phyloP scores from a whole-genome alignment of 2,329 filamentous ascomycete species.

The Tolypocladium guangdongense region DNA sequence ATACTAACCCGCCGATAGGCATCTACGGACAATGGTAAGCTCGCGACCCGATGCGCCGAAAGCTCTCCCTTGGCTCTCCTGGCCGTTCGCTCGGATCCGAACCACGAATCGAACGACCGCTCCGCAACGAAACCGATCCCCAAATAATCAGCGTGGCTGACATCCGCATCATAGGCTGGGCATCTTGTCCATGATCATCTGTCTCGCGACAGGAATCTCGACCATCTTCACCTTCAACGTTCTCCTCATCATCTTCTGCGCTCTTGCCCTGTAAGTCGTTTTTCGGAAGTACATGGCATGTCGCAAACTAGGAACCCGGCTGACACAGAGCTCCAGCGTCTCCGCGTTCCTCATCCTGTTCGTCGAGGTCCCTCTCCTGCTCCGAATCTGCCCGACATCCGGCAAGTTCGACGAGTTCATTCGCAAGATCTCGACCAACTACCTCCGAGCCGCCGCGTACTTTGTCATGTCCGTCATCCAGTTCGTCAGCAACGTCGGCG shows the following conservation, averaged over 20 bases:
- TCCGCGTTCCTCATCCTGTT: constrained; percentile 69
- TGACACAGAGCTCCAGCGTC: constrained; percentile 32
- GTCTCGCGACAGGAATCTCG: constrained; percentile 57
- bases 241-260: constrained; percentile 39
- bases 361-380: constrained; percentile 83
- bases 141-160: not conserved
- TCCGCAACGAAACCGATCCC: not conserved
- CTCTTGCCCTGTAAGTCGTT: constrained; percentile 40
- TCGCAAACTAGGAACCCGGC: not conserved
- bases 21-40: constrained; percentile 69
- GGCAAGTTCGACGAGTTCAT: constrained; percentile 79
- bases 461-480: constrained; percentile 68
- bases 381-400: constrained; percentile 96
- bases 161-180: constrained; percentile 41
- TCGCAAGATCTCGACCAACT: constrained; percentile 89
- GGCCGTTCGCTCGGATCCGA: not conserved
- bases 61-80: not conserved
- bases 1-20: constrained; percentile 30
- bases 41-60: not conserved
- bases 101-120: not conserved
- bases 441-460: constrained; percentile 89
- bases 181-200: constrained; percentile 59
- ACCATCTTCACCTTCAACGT: constrained; percentile 49
- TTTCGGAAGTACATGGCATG: not conserved
- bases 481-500: constrained; percentile 64